A percentile compares a stretch with the other conserved stretches of the same genome.
Conservation (phyloP, 176 grass and related monocot genomes). For the Oryza glumipatula region DNA sequence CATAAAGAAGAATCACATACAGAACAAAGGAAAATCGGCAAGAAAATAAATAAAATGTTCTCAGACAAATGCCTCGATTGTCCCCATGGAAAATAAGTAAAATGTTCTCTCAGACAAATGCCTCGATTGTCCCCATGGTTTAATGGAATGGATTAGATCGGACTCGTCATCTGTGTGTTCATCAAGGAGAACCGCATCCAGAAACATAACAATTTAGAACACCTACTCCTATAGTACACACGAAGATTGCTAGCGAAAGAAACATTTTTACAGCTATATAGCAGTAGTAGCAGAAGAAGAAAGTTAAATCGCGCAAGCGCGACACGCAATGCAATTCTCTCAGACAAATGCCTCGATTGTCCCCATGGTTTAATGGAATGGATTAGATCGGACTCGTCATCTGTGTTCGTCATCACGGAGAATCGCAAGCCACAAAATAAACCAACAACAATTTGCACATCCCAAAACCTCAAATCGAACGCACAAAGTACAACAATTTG, state of each 20-base stretch:
- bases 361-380: conserved; percentile 60
- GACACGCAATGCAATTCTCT: conserved; percentile 36
- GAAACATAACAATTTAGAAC: not conserved
- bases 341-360: conserved; percentile 78
- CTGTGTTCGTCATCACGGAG: conserved; percentile 49
- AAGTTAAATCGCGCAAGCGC: not conserved
- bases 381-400: conserved; percentile 70
- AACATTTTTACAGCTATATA: too few relatives aligned
- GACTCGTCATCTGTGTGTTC: conserved; percentile 38
- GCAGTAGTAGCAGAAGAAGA: too few relatives aligned
- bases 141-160: conserved; percentile 41
- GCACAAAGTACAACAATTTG: not conserved
- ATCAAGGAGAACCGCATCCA: conserved; percentile 31
- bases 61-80: conserved; percentile 36
- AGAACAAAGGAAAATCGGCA: not conserved
- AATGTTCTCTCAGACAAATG: conserved; percentile 26
- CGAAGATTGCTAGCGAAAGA: too few relatives aligned
- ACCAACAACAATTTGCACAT: not conserved
- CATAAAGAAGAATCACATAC: too few relatives aligned
- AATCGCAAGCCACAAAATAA: not conserved
- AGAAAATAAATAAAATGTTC: not conserved
- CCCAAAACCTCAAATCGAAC: not conserved
- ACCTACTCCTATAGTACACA: too few relatives aligned
- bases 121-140: conserved; percentile 27
- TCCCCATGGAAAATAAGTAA: not conserved